These are phyloP conservation scores for Colletotrichum lentis DNA, from an alignment of 2,329 filamentous ascomycete species.

Conservation along the genomic window DNA sequence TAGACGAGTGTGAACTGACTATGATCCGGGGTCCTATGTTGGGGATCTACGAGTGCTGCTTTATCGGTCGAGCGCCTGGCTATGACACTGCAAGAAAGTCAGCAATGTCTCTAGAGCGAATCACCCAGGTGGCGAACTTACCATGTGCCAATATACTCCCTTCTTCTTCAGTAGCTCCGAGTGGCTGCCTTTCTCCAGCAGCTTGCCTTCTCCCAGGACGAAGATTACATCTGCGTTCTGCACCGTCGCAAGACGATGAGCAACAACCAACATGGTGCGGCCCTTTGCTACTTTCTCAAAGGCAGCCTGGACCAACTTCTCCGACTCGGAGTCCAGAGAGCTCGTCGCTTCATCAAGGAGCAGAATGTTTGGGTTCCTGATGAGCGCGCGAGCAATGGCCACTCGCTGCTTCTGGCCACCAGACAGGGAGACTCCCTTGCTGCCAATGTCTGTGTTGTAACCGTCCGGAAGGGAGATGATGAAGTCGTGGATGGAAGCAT, in stretches of 20 bases:
- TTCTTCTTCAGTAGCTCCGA: slow-evolving; percentile 58
- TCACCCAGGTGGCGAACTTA: slow-evolving; percentile 45
- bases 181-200: slow-evolving; percentile 64
- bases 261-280: slow-evolving; percentile 76
- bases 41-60: not conserved
- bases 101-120: slow-evolving; percentile 37
- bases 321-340: slow-evolving; percentile 70
- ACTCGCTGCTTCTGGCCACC: slow-evolving; percentile 79
- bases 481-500: slow-evolving; percentile 76
- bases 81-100: slow-evolving; percentile 59
- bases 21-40: too few species aligned
- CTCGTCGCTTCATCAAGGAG: slow-evolving; percentile 79
- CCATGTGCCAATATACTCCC: slow-evolving; percentile 67
- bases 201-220: slow-evolving; percentile 73
- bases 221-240: slow-evolving; percentile 84
- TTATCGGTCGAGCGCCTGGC: slow-evolving; percentile 64
- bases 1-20: not conserved
- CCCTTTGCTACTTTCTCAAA: slow-evolving; percentile 70
- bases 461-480: slow-evolving; percentile 72
- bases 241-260: slow-evolving; percentile 78
- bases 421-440: slow-evolving; percentile 70
- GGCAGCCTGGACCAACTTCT: slow-evolving; percentile 70
- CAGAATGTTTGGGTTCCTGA: slow-evolving; percentile 70
- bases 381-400: slow-evolving; percentile 73
- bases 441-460: slow-evolving; percentile 73